Conservation (phyloP, 257 asterid species). For the Nicotiana paniculata region DNA sequence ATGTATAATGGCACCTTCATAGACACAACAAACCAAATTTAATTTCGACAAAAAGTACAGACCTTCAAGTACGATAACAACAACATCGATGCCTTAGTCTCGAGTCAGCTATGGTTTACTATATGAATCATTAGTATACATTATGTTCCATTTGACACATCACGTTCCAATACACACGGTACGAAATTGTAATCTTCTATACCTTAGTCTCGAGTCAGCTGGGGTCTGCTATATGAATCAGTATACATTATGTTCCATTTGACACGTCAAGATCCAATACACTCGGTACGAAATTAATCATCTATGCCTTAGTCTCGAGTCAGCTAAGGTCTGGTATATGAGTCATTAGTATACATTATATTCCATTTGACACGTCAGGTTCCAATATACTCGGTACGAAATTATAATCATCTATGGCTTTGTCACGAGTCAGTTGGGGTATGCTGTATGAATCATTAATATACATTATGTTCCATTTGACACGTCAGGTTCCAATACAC, state of each 20-base stretch:
- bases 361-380: no score
- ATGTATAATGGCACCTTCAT: constrained; percentile 58
- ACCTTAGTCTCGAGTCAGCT: neutral
- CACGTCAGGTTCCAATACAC: no score
- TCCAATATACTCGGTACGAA: no score
- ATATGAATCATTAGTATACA: neutral
- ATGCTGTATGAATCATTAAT: neutral
- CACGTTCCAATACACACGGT: no score
- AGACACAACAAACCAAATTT: neutral
- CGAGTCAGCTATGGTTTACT: neutral
- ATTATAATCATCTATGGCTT: neutral
- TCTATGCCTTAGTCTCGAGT: neutral
- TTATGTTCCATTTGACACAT: no score
- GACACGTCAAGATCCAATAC: no score
- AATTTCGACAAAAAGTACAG: neutral
- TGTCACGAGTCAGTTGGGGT: neutral
- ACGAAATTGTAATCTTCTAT: neutral
- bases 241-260: neutral
- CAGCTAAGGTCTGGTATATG: neutral
- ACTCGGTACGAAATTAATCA: neutral
- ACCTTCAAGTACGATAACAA: neutral
- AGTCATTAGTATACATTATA: neutral
- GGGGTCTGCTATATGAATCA: neutral
- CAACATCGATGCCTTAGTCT: neutral
- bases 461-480: neutral